Conservation (phyloP, 176 grass and related monocot genomes). For the Eleusine coracana region DNA sequence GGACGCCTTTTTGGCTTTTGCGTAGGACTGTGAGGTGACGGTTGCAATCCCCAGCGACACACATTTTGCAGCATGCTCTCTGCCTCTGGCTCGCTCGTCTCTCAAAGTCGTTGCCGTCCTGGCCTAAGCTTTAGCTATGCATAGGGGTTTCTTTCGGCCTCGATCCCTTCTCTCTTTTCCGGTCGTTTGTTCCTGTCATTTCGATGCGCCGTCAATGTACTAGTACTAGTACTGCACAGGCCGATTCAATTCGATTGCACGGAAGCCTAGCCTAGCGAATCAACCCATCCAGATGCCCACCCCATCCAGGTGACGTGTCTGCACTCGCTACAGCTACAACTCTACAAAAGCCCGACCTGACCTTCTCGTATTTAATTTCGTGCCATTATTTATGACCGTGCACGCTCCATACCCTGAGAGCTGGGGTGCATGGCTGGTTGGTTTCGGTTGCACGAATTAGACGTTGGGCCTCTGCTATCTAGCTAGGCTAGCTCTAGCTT, state of each 20-base stretch:
- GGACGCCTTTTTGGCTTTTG: constrained; percentile 21
- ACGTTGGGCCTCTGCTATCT: not conserved
- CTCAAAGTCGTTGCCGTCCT: not conserved
- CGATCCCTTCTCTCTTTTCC: not conserved
- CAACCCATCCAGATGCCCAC: not conserved
- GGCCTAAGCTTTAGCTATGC: not conserved
- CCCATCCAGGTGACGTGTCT: constrained; percentile 61
- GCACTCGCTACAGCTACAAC: not conserved
- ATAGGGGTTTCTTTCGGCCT: not conserved
- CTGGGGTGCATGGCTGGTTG: not conserved
- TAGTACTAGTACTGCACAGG: not conserved
- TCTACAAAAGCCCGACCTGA: not conserved
- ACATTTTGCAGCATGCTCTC: not conserved
- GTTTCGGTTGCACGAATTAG: not conserved
- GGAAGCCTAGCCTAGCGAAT: no score
- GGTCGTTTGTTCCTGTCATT: constrained; percentile 12
- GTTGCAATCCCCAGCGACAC: constrained; percentile 6
- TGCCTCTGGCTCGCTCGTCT: not conserved
- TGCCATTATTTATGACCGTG: constrained; percentile 20
- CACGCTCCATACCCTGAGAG: constrained; percentile 10
- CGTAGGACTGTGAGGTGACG: not conserved
- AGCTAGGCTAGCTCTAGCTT: not conserved
- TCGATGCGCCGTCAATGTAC: constrained; percentile 27
- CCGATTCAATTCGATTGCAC: no score
- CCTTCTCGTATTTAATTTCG: not conserved